Evolutionary conservation across 768 basidiomycete genomes (phyloP).

Genomic region (Sporobolomyces pararoseus): DNA sequence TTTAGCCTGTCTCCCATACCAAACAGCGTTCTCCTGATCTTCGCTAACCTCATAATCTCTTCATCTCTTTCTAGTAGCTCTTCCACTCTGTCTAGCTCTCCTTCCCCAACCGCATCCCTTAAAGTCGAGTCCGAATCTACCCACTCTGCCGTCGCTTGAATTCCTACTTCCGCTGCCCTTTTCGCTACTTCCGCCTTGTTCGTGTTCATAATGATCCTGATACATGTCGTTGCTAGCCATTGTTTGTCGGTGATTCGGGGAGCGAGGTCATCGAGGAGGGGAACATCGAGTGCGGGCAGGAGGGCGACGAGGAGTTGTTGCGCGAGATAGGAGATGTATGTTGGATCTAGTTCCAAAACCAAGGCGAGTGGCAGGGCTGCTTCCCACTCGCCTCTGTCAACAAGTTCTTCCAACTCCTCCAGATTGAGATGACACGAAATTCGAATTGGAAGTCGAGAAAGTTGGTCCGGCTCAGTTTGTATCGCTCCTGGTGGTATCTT

Average conservation of each 20-base stretch:
- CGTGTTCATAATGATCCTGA: conserved; percentile 59
- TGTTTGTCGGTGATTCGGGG: conserved; percentile 55
- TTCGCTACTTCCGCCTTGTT: conserved; percentile 59
- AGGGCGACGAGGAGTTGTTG: conserved; percentile 24
- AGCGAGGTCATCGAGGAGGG: conserved; percentile 55
- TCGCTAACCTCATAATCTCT: background rate
- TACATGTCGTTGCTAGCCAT: conserved; percentile 71
- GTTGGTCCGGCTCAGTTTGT: no score
- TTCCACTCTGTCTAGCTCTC: background rate
- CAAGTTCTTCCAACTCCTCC: conserved; percentile 9
- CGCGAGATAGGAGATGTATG: conserved; percentile 15
- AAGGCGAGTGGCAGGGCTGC: conserved; percentile 4
- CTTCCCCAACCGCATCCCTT: background rate
- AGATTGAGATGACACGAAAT: conserved; percentile 3
- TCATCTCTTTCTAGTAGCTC: background rate
- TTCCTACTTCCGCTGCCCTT: conserved; percentile 61
- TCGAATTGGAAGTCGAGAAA: background rate
- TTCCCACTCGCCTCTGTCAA: conserved; percentile 8
- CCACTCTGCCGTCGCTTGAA: conserved; percentile 57
- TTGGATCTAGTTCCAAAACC: background rate
- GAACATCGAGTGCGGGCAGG: background rate
- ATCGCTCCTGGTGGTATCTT: no score
- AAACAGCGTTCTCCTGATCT: conserved; percentile 46
- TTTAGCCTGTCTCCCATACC: conserved; percentile 27
- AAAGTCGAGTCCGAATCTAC: background rate